Evolutionary conservation across 768 basidiomycete species (phyloP).

Genomic region (Rhizopogon vesiculosus): DNA sequence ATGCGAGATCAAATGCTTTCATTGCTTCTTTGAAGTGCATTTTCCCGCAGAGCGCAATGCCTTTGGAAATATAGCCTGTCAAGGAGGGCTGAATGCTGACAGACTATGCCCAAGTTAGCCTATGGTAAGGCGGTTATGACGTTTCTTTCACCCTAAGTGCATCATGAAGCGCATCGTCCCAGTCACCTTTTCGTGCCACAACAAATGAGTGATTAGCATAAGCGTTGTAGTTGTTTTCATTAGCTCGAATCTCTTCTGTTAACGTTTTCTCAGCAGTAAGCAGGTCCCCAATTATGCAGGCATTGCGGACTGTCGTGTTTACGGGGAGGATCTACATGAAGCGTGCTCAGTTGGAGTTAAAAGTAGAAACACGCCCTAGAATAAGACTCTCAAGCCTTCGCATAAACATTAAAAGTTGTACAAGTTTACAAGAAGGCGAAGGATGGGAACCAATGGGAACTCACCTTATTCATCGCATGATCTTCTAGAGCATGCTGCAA

Average conservation of each 20-base stretch:
- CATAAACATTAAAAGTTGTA: not conserved
- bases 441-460: not conserved
- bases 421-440: not conserved
- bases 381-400: not conserved
- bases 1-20: not conserved
- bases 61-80: not conserved
- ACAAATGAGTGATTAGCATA: not conserved
- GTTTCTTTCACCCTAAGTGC: not conserved
- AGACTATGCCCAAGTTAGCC: not conserved
- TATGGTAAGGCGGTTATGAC: too few relatives aligned
- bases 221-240: not conserved
- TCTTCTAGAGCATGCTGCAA: not conserved
- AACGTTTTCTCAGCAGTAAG: not conserved
- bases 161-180: not conserved
- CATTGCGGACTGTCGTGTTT: not conserved
- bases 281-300: not conserved
- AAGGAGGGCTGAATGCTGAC: not conserved
- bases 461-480: not conserved
- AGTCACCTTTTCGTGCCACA: not conserved
- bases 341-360: not conserved
- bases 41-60: not conserved
- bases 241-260: not conserved
- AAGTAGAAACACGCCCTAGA: not conserved
- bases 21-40: not conserved
- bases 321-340: not conserved